A percentile compares a stretch with the other conserved stretches of the same genome.
Conservation (phyloP, 2,329 filamentous ascomycete genomes). For the Pezicula rhizophila region DNA sequence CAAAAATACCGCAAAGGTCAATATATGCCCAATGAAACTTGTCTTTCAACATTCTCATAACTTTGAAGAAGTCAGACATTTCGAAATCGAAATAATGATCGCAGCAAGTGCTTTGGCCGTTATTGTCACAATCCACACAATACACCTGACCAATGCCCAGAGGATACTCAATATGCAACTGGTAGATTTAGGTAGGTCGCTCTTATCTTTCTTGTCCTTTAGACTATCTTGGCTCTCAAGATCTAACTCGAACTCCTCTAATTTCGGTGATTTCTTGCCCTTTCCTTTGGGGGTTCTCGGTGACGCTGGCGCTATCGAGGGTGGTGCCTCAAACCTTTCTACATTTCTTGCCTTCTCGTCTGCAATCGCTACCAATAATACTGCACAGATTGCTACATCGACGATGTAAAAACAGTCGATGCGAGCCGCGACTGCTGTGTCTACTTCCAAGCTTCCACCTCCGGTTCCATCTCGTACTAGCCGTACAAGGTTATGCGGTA, state of each 20-base stretch:
- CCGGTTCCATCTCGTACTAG: slow-evolving; percentile 56
- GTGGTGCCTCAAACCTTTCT: slow-evolving; percentile 56
- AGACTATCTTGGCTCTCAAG: slow-evolving; percentile 51
- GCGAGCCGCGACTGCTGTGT: slow-evolving; percentile 50
- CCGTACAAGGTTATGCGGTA: slow-evolving; percentile 52
- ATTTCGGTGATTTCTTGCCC: slow-evolving; percentile 30
- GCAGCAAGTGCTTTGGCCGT: slow-evolving; percentile 46
- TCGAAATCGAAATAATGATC: slow-evolving; percentile 45
- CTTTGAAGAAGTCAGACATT: slow-evolving; percentile 41
- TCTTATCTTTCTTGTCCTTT: slow-evolving; percentile 16
- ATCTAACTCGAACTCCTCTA: slow-evolving; percentile 56
- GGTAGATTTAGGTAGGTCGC: slow-evolving; percentile 42
- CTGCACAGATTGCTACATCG: slow-evolving; percentile 55
- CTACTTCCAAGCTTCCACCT: slow-evolving; percentile 53
- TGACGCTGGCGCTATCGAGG: slow-evolving; percentile 22
- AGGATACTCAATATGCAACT: slow-evolving; percentile 47
- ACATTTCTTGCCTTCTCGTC: slow-evolving; percentile 47
- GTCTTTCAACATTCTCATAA: slow-evolving; percentile 18
- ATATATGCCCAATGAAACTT: too few species aligned
- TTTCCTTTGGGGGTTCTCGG: slow-evolving; percentile 24
- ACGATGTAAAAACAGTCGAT: slow-evolving; percentile 57
- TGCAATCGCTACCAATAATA: slow-evolving; percentile 51
- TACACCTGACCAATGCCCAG: slow-evolving; percentile 48
- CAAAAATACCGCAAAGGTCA: too few species aligned
- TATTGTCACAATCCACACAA: slow-evolving; percentile 53